Conservation (phyloP, 495 filamentous ascomycete genomes). For the Aspergillus cavernicola region DNA sequence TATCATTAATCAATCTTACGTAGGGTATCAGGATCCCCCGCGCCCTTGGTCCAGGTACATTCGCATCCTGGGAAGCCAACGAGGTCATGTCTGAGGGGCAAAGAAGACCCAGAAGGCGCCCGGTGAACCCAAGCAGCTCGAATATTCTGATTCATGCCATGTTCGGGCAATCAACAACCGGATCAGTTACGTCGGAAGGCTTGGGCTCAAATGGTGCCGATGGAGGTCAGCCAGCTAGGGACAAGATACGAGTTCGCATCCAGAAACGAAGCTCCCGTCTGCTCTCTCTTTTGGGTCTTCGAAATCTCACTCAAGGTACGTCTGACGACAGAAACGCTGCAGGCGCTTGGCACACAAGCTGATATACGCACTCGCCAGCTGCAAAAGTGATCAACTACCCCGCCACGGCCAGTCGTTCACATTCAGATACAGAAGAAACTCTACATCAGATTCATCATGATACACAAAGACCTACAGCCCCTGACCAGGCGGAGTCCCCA, state of each 20-base stretch:
- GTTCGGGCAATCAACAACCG: background rate
- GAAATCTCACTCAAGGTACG: slow-evolving; percentile 21
- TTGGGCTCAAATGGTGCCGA: slow-evolving; percentile 19
- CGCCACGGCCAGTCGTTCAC: background rate
- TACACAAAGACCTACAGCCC: background rate
- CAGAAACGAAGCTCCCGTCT: slow-evolving; percentile 36
- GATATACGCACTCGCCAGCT: background rate
- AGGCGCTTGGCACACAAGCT: background rate
- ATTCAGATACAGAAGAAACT: background rate
- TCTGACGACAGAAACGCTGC: background rate
- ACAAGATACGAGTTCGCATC: slow-evolving; percentile 24
- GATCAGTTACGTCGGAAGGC: slow-evolving; percentile 26
- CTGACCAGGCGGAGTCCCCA: background rate
- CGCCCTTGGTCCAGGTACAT: background rate
- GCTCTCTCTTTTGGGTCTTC: slow-evolving; percentile 34
- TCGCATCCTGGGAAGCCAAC: background rate
- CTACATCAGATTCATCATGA: background rate
- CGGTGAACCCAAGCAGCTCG: background rate
- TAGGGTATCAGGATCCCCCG: background rate
- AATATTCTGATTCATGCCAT: background rate
- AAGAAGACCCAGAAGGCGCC: background rate
- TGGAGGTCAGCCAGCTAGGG: slow-evolving; percentile 6
- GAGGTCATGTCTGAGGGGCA: background rate
- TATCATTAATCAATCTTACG: slow-evolving; percentile 2
- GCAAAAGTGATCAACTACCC: background rate